Conservation (phyloP, 1,284 basidiomycete species). For the Sanghuangporus sanghuang region DNA sequence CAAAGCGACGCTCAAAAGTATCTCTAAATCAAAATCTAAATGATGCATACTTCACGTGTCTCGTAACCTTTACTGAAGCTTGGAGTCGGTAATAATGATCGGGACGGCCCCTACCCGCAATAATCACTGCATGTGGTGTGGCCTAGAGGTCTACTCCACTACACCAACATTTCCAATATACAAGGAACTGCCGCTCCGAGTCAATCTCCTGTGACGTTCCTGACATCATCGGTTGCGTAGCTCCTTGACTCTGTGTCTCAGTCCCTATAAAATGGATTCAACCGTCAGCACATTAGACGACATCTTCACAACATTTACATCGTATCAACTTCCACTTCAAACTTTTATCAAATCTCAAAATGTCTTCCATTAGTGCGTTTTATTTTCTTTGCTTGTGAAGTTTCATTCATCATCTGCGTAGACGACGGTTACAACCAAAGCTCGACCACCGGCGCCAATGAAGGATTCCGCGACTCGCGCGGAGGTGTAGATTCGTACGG, state of each 20-base stretch:
- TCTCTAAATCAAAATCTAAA: too few species aligned
- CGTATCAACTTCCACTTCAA: not conserved
- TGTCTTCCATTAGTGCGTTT: too few species aligned
- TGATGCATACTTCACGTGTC: too few species aligned
- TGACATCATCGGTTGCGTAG: not conserved
- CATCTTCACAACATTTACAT: not conserved
- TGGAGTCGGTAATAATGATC: too few species aligned
- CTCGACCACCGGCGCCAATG: not conserved
- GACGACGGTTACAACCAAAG: not conserved
- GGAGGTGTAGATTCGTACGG: constrained; percentile 11
- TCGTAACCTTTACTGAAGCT: too few species aligned
- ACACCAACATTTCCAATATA: not conserved
- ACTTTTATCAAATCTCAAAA: not conserved
- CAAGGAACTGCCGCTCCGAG: not conserved
- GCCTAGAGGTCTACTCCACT: not conserved
- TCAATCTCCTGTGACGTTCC: not conserved
- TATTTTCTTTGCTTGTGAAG: too few species aligned
- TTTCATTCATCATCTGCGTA: not conserved
- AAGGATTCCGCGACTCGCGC: constrained; percentile 7
- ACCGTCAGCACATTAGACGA: not conserved
- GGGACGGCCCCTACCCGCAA: not conserved
- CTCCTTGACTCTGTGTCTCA: not conserved
- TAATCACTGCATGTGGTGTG: not conserved
- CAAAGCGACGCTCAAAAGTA: too few species aligned
- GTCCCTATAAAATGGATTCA: not conserved